These are phyloP conservation scores for Arthroderma sp. DNA, from an alignment of 2,329 filamentous ascomycete genomes.

Conservation along the genomic window DNA sequence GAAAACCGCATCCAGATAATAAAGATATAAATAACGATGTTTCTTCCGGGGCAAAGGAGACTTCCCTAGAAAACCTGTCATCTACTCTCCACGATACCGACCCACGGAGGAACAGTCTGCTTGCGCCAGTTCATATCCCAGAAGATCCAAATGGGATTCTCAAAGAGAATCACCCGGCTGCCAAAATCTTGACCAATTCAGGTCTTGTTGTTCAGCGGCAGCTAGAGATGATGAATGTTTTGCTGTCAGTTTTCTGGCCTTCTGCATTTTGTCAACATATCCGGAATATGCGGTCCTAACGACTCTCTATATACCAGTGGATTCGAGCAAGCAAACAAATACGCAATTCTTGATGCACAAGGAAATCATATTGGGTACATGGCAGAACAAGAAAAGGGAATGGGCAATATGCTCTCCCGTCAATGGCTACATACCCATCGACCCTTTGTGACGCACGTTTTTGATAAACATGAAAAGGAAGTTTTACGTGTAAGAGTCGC, in stretches of 20 bases:
- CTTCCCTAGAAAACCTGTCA: conserved; percentile 6
- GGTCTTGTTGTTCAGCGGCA: conserved; percentile 50
- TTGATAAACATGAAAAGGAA: conserved; percentile 47
- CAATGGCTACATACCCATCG: conserved; percentile 51
- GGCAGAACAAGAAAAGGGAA: conserved; percentile 48
- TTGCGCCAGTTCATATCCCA: conserved; percentile 48
- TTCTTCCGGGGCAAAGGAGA: neutral
- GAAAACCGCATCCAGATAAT: neutral
- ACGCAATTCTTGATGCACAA: conserved; percentile 51
- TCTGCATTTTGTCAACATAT: neutral
- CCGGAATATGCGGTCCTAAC: neutral
- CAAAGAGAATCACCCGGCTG: conserved; percentile 44
- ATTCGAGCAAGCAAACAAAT: conserved; percentile 54
- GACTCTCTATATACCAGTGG: conserved; percentile 25
- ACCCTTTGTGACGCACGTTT: conserved; percentile 52
- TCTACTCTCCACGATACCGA: conserved; percentile 30
- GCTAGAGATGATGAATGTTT: conserved; percentile 52
- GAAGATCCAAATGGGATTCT: conserved; percentile 48
- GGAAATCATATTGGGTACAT: conserved; percentile 52
- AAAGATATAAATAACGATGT: neutral
- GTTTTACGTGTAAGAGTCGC: conserved; percentile 36
- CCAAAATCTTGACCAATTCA: conserved; percentile 46
- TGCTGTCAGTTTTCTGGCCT: conserved; percentile 30
- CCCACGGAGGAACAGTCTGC: conserved; percentile 38
- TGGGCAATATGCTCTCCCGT: conserved; percentile 42